Evolutionary conservation across 768 basidiomycete genomes (phyloP), one percentile per base, ranked within the genome.

Genomic region (Auricularia sp.): DNA sequence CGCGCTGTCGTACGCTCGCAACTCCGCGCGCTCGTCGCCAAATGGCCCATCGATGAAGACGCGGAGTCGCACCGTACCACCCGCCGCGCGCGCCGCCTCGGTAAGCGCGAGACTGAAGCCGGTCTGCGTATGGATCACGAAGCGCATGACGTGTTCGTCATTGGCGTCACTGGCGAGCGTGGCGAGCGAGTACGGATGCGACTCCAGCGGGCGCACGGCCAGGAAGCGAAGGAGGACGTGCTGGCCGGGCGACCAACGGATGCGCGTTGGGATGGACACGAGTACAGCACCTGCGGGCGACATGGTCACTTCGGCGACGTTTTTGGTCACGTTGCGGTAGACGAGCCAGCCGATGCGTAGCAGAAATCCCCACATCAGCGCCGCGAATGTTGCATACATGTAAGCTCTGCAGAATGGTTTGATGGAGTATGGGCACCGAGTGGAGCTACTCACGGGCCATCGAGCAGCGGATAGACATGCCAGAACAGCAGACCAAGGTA

Each of bases 141-240:
- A 3, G 1, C 23, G 18, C 44, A 64, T 12, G 35, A 43, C 34
- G 21, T 54, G 33, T 23, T 36, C 29, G 12, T 62, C 34, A 11
- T 35, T 62, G 18, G 36, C 1, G 34, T 64, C 34, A 12, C 3
- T 7, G 3, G 1, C 43, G 5, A 66, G 62, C n/a, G 63, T 47
- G 1, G 64, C 12, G 33, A 66, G n/a, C 8, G 63, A 65, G 63
- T 65, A 66, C 33, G 65, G 65, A 54, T 66, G 65, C 29, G 65
- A 54, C 36, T 58, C 59, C 18, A 67, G 56, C 3, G 64, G 53
- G 6, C 42, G 65, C 35, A 67, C 43, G 33, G 33, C 36, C 33
- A 65, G 23, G 64, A 67, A 67, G 11, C 65, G 65, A 21, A 67
- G 43, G 29, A 67, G 66, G 64, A 62, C 33, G 61, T 67, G 66